Evolutionary conservation across 2,329 filamentous ascomycete species (phyloP).

Genomic region (Pseudopyrenochaeta lycopersici): DNA sequence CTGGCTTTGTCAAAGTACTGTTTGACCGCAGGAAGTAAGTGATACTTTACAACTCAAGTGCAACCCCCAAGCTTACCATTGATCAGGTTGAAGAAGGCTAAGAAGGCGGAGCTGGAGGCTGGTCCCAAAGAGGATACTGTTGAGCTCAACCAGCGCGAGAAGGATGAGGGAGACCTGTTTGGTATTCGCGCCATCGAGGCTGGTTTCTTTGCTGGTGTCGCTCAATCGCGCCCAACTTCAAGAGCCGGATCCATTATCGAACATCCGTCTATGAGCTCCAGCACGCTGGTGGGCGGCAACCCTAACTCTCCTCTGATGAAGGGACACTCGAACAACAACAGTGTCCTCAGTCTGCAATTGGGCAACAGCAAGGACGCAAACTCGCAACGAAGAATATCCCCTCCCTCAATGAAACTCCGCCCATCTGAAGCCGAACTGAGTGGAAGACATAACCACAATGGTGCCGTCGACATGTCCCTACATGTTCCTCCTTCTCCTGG

Average conservation of each 20-base stretch:
- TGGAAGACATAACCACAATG: slow-evolving; percentile 45
- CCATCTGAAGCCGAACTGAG: slow-evolving; percentile 50
- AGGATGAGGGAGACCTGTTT: slow-evolving; percentile 52
- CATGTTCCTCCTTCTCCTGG: slow-evolving; percentile 44
- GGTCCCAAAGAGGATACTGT: slow-evolving; percentile 43
- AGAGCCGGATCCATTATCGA: slow-evolving; percentile 40
- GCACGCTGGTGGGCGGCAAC: slow-evolving; percentile 42
- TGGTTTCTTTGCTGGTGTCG: slow-evolving; percentile 52
- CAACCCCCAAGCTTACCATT: slow-evolving; percentile 14
- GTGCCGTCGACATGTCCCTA: slow-evolving; percentile 46
- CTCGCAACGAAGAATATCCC: slow-evolving; percentile 27
- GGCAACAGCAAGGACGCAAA: slow-evolving; percentile 30
- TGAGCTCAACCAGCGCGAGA: slow-evolving; percentile 46
- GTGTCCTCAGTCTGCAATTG: slow-evolving; percentile 44
- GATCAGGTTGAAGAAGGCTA: slow-evolving; percentile 41
- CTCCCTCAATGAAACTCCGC: slow-evolving; percentile 37
- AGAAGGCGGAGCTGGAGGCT: slow-evolving; percentile 35
- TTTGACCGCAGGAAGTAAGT: slow-evolving; percentile 48
- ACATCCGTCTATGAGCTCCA: slow-evolving; percentile 36
- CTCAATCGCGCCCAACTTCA: slow-evolving; percentile 50
- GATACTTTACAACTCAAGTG: not conserved
- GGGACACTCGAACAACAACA: slow-evolving; percentile 41
- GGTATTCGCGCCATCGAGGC: slow-evolving; percentile 53
- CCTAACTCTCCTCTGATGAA: slow-evolving; percentile 42
- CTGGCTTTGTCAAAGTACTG: slow-evolving; percentile 45